These are phyloP conservation scores for Rhododendron henanense DNA, from an alignment of 148 eudicot genomes.

Conservation along the genomic window DNA sequence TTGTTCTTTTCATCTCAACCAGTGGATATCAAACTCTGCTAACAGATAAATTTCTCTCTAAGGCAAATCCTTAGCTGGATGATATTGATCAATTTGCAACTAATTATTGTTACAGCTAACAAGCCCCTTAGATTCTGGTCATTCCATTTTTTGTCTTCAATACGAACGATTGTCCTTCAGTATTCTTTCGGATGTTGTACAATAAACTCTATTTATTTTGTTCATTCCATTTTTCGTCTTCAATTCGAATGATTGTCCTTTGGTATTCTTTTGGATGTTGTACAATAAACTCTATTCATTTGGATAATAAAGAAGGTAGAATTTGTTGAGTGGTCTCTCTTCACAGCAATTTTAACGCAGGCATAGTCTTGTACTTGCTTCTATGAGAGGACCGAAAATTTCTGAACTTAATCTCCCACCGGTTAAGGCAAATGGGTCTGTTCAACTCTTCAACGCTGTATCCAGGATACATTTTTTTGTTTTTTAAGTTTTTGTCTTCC, in stretches of 20 bases:
- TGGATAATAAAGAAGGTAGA: not conserved
- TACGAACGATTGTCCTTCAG: not conserved
- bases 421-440: not conserved
- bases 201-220: not conserved
- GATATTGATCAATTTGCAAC: not conserved
- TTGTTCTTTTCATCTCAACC: not conserved
- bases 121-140: not conserved
- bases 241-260: not conserved
- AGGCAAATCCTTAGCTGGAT: not conserved
- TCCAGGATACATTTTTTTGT: not conserved
- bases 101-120: not conserved
- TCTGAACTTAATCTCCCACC: not conserved
- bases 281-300: not conserved
- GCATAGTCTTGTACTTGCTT: not conserved
- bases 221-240: not conserved
- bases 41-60: not conserved
- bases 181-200: not conserved
- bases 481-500: not conserved
- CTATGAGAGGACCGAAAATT: not conserved
- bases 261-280: not conserved
- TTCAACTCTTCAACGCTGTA: not conserved
- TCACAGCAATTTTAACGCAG: not conserved
- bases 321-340: not conserved
- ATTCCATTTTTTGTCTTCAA: not conserved
- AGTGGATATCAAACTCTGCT: not conserved